phyloP scores from a whole-genome alignment of 164 flowering plant genomes.

The Tetracentron sinense region DNA sequence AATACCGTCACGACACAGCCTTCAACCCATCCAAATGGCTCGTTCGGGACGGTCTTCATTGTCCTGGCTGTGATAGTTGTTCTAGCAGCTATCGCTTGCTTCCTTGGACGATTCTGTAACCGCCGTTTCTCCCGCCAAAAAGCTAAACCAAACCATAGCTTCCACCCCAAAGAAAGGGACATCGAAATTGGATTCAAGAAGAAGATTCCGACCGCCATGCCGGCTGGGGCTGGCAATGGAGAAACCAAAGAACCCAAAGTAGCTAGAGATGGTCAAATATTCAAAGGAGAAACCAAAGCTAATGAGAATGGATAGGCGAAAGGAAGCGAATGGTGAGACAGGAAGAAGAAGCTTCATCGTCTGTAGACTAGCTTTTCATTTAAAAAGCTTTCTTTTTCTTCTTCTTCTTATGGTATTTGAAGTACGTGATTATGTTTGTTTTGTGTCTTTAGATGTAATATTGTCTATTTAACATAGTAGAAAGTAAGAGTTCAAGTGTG shows the following conservation, averaged over 20 bases:
- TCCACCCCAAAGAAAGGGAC: conserved; percentile 26
- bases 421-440: conserved; percentile 2
- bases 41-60: no score
- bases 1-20: no score
- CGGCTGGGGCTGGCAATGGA: conserved; percentile 22
- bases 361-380: neutral
- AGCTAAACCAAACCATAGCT: conserved; percentile 6
- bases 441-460: neutral
- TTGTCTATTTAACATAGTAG: no score
- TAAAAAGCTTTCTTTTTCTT: neutral
- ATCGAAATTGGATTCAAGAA: conserved; percentile 41
- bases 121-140: conserved; percentile 13
- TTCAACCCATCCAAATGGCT: conserved; percentile 40
- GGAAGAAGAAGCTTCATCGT: conserved; percentile 6
- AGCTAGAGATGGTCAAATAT: no score
- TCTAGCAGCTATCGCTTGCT: conserved; percentile 48
- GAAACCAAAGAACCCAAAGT: conserved; percentile 11
- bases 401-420: neutral
- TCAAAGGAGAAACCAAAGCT: conserved; percentile 20
- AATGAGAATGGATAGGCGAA: no score
- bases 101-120: conserved; percentile 48
- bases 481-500: no score
- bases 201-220: no score
- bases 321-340: conserved; percentile 5
- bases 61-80: conserved; percentile 53